phyloP scores from a whole-genome alignment of 306 rosid genomes.

The Quercus wislizeni region DNA sequence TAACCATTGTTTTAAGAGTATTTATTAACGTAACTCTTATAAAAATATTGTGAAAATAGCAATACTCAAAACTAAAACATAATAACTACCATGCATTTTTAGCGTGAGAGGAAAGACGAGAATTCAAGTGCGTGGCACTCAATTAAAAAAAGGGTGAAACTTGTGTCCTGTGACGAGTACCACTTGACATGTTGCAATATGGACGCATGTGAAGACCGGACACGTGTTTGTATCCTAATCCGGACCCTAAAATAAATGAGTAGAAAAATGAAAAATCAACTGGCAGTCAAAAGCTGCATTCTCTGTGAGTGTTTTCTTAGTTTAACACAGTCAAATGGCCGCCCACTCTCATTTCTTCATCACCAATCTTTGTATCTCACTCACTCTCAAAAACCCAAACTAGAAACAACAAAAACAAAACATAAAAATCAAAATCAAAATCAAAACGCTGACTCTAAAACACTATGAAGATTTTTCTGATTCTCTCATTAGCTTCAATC shows the following conservation, averaged over 20 bases:
- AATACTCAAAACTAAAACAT: no score
- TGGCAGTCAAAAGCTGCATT: slow-evolving; percentile 24
- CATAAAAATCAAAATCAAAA: no score
- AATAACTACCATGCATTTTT: accelerated
- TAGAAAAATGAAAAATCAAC: background rate
- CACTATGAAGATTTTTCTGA: slow-evolving; percentile 24
- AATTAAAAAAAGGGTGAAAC: no score
- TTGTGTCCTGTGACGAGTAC: no score
- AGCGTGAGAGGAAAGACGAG: accelerated
- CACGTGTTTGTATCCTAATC: no score
- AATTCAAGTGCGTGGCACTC: no score
- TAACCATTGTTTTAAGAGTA: no score
- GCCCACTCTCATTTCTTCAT: background rate
- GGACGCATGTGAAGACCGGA: no score
- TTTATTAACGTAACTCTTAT: no score
- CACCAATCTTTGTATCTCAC: background rate
- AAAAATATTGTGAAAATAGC: no score
- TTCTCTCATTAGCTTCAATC: background rate
- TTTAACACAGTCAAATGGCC: background rate
- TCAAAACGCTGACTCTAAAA: background rate
- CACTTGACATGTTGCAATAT: no score
- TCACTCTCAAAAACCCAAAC: background rate
- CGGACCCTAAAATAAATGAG: no score
- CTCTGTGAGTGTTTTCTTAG: background rate
- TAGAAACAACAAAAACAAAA: background rate